Evolutionary conservation across 2,329 filamentous ascomycete species (phyloP).

Genomic region (Pyrenochaeta sp.): DNA sequence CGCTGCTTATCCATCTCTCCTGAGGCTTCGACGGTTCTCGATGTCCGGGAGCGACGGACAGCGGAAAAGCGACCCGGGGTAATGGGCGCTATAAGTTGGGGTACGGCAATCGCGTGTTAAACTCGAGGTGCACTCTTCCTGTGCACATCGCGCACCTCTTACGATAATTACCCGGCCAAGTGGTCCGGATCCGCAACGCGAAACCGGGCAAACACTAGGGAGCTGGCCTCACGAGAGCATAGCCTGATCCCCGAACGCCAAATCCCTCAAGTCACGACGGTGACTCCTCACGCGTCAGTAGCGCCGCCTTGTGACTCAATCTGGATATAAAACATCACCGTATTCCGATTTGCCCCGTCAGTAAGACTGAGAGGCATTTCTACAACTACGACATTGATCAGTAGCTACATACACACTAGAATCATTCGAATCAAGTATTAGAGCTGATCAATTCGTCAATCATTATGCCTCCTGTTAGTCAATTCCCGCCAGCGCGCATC

Average conservation of each 20-base stretch:
- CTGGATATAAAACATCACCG: conserved; percentile 2
- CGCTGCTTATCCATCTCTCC: background rate
- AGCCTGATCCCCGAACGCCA: conserved; percentile 21
- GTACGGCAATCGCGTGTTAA: background rate
- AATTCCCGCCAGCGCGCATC: conserved; percentile 44
- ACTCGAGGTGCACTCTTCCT: background rate
- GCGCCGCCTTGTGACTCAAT: conserved; percentile 12
- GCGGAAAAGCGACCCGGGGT: conserved; percentile 17
- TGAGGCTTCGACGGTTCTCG: background rate
- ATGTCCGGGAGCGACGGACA: background rate
- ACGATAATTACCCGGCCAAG: conserved; percentile 17
- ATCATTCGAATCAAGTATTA: background rate
- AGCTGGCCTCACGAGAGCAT: conserved; percentile 17
- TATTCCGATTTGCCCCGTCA: background rate
- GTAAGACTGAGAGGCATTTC: background rate
- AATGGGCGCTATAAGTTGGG: conserved; percentile 12
- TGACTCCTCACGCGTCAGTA: conserved; percentile 16
- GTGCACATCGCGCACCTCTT: background rate
- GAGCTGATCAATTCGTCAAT: conserved; percentile 1
- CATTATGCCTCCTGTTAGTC: conserved; percentile 43
- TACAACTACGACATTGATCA: background rate
- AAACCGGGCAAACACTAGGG: background rate
- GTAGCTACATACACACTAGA: background rate
- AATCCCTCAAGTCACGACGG: conserved; percentile 7
- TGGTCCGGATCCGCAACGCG: conserved; percentile 15